phyloP scores from a whole-genome alignment of 2,329 filamentous ascomycete species.

The Purpureocillium takamizusanense region DNA sequence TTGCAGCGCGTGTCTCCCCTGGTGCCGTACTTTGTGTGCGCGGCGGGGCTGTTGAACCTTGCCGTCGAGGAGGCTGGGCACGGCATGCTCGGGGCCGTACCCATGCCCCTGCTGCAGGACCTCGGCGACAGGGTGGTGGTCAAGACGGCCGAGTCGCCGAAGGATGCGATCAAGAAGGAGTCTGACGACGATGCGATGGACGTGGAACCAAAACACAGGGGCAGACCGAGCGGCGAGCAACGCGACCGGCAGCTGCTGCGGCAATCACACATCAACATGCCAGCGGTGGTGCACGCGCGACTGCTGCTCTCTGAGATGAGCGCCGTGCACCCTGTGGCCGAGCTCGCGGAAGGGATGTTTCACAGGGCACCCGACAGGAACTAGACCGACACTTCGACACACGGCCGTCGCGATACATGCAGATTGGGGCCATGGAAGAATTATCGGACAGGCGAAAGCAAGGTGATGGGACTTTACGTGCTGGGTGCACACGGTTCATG shows the following conservation, averaged over 20 bases:
- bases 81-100: background rate
- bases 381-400: too few relatives aligned
- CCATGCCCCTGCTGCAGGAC: background rate
- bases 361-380: background rate
- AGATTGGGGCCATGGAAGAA: too few relatives aligned
- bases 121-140: too few relatives aligned
- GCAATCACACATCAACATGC: background rate
- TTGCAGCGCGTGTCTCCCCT: constrained; percentile 8
- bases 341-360: background rate
- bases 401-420: too few relatives aligned
- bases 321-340: constrained; percentile 1
- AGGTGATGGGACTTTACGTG: too few relatives aligned
- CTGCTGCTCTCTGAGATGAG: constrained; percentile 5
- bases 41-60: constrained; percentile 5
- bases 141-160: background rate
- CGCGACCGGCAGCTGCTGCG: too few relatives aligned
- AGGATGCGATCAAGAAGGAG: too few relatives aligned
- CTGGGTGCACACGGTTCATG: too few relatives aligned
- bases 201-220: background rate
- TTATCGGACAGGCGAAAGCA: too few relatives aligned
- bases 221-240: too few relatives aligned
- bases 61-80: background rate
- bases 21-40: constrained; percentile 9
- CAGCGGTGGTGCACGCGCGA: constrained; percentile 4
- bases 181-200: too few relatives aligned